Conservation (phyloP, 352 stramenopile species). For the Globisporangium cystogenes region DNA sequence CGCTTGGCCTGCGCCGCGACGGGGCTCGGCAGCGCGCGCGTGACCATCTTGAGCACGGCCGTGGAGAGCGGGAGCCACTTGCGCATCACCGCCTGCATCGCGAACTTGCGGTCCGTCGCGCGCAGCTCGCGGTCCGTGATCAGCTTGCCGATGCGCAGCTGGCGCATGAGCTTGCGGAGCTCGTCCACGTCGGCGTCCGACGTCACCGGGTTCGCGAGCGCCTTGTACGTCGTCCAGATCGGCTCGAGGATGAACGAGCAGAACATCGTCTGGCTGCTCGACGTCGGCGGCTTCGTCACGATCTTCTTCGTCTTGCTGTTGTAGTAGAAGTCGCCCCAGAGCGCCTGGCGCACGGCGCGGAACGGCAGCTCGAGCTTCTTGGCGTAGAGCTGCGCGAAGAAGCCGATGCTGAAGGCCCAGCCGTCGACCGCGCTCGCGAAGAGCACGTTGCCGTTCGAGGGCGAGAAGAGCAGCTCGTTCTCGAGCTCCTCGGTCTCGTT, state of each 20-base stretch:
- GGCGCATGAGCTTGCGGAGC: conserved; percentile 58
- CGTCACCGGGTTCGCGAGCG: conserved; percentile 33
- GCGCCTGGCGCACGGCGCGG: conserved; percentile 55
- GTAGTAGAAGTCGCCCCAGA: conserved; percentile 93
- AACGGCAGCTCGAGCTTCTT: conserved; percentile 67
- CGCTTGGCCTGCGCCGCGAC: conserved; percentile 62
- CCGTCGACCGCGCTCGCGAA: conserved; percentile 91
- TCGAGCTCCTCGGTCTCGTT: conserved; percentile 64
- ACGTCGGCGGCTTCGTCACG: conserved; percentile 65
- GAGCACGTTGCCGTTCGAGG: conserved; percentile 88
- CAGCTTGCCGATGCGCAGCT: conserved; percentile 59
- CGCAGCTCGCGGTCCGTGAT: conserved; percentile 70
- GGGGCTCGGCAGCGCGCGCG: conserved; percentile 75
- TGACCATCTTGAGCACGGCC: conserved; percentile 89
- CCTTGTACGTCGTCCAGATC: conserved; percentile 87
- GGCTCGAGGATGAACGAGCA: conserved; percentile 89
- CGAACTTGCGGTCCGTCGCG: conserved; percentile 53
- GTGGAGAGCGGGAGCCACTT: conserved; percentile 88
- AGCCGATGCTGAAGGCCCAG: conserved; percentile 90
- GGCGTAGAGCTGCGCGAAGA: conserved; percentile 68
- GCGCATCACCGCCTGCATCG: conserved; percentile 74
- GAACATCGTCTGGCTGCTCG: conserved; percentile 86
- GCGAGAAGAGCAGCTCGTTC: conserved; percentile 82
- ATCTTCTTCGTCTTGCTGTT: conserved; percentile 91
- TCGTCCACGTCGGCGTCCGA: conserved; percentile 42